A percentile compares a stretch with the other conserved stretches of the same genome.
phyloP scores from a whole-genome alignment of 768 basidiomycete genomes.

The Pisolithus albus region DNA sequence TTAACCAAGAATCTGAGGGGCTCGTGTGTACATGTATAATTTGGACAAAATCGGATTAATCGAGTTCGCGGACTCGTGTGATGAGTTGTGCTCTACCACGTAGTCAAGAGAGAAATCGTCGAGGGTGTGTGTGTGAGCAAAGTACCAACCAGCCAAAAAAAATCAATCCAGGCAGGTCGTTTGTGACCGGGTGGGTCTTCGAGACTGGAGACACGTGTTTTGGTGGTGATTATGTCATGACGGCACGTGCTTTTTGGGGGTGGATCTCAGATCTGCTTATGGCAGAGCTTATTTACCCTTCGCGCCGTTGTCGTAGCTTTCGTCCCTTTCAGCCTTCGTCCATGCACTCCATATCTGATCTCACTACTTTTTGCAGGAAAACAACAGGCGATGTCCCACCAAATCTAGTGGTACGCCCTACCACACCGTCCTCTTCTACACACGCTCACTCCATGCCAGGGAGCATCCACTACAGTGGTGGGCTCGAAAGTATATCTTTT shows the following conservation, averaged over 20 bases:
- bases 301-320: constrained; percentile 1
- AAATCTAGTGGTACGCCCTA: constrained; percentile 68
- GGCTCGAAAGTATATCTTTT: constrained; percentile 88
- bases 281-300: constrained; percentile 3
- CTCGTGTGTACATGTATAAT: no score
- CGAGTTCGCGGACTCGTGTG: no score
- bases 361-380: constrained; percentile 79
- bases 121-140: no score
- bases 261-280: constrained; percentile 24
- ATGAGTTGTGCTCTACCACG: no score
- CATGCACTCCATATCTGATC: constrained; percentile 82
- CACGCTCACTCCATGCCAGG: constrained; percentile 38
- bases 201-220: background rate
- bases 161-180: background rate
- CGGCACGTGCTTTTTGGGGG: constrained; percentile 9
- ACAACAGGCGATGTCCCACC: constrained; percentile 84
- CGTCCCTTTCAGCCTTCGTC: background rate
- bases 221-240: background rate
- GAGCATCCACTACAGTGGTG: constrained; percentile 86
- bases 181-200: background rate
- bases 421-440: background rate
- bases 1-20: background rate
- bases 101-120: no score
- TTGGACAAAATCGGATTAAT: no score
- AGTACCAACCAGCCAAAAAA: background rate